Base-by-base conservation (phyloP, 495 filamentous ascomycete genomes). In the Xylaria flabelliformis region DNA sequence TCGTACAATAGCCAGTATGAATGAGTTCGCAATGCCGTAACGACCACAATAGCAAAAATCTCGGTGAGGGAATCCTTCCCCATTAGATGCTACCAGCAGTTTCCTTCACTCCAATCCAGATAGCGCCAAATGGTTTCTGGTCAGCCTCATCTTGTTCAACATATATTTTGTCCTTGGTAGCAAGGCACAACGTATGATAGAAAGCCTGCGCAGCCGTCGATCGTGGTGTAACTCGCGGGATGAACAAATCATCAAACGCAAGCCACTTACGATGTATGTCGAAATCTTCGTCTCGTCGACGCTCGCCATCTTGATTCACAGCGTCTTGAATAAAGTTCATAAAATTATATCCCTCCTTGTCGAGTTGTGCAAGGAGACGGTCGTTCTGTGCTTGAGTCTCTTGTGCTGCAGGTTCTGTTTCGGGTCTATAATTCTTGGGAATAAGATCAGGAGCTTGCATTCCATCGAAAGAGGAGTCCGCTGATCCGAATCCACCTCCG, bases 141-240 rank as follows among this genome's bases (percentile, higher is more conserved):
- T 69, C 69, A 61, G 76, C 70, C 21, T 73, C 82, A 1, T 86
- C 82, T 75, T 93, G 91, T 74, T 82, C 74, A 3, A 91, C 86
- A 41, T 80, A 75, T 51, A 92, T 74, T 64, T 89, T 75, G 0
- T 84, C 85, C 82, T 89, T 92, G 12, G 90, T 93, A 12, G 88
- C 90, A 9, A 95, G 88, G 21, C 87, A 83, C 19, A 97, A 86
- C 15, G 90, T 85, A 80, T 95, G 90, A 79, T 92, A 88, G 70
- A 97, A 85, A 1, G 86, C 93, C 74, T 94, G 91, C 10, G 90
- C 90, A 48, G 91, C 92, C 0, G 93, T 88, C 19, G 85, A 80
- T 17, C 82, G 83, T 36, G 82, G 86, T 48, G 89, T 89, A 32
- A 85, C 78, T 29, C 64, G 70, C 1, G 85, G 85, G 29, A 90